phyloP scores from a whole-genome alignment of 2,329 filamentous ascomycete genomes.

The Aspergillus sojae region DNA sequence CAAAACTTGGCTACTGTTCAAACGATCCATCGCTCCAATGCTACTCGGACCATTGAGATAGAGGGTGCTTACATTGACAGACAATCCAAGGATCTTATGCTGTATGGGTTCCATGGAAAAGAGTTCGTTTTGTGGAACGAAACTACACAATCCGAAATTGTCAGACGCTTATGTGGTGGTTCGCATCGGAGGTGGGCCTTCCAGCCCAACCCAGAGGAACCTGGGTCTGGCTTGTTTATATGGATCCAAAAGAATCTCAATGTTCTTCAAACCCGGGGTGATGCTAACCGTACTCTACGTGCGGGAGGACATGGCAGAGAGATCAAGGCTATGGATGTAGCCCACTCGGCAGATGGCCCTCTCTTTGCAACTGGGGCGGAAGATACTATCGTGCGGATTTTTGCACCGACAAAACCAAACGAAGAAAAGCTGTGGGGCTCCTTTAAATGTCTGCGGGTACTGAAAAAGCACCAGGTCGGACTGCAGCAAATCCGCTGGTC shows the following conservation, averaged over 20 bases:
- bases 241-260: conserved; percentile 73
- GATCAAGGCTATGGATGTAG: conserved; percentile 66
- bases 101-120: conserved; percentile 81
- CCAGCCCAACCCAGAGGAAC: conserved; percentile 26
- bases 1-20: conserved; percentile 40
- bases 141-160: conserved; percentile 67
- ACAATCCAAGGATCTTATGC: conserved; percentile 59
- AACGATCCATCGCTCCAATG: conserved; percentile 67
- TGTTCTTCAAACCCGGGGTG: conserved; percentile 41
- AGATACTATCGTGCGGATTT: conserved; percentile 76
- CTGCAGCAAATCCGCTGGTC: conserved; percentile 82
- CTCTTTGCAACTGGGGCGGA: conserved; percentile 70
- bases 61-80: conserved; percentile 68
- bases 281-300: conserved; percentile 58
- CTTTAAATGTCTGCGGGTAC: conserved; percentile 60
- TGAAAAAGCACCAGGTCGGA: conserved; percentile 80
- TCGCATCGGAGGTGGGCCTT: conserved; percentile 77
- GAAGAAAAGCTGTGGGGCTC: conserved; percentile 24
- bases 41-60: conserved; percentile 74
- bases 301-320: conserved; percentile 82
- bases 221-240: conserved; percentile 59
- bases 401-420: conserved; percentile 24
- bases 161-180: conserved; percentile 79
- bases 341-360: conserved; percentile 25
- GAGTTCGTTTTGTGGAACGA: conserved; percentile 83